A percentile compares a stretch with the other conserved stretches of the same genome.
phyloP scores from a whole-genome alignment of 768 basidiomycete species.

The Suillus subalutaceus region DNA sequence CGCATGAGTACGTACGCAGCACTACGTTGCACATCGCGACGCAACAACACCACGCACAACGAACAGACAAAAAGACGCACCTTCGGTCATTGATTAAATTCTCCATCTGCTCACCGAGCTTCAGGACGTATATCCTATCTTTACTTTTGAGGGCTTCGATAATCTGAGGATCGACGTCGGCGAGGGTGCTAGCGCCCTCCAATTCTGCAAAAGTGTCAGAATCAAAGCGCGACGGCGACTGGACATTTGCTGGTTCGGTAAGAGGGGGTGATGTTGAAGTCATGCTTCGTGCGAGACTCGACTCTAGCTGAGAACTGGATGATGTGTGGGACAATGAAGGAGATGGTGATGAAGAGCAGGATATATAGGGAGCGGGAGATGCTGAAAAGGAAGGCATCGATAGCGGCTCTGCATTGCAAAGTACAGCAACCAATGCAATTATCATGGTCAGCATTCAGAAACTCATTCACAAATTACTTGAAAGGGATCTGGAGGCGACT shows the following conservation, averaged over 20 bases:
- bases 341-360: slow-evolving; percentile 20
- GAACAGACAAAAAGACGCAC: slow-evolving; percentile 43
- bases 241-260: slow-evolving; percentile 17
- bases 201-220: slow-evolving; percentile 32
- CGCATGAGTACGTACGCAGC: slow-evolving; percentile 9
- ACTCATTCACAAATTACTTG: slow-evolving; percentile 7
- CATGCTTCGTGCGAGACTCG: slow-evolving; percentile 12
- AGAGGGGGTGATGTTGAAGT: slow-evolving; percentile 16
- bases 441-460: slow-evolving; percentile 17
- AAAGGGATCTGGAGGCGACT: slow-evolving; percentile 13
- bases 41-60: slow-evolving; percentile 14
- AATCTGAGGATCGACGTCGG: slow-evolving; percentile 77
- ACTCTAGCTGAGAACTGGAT: slow-evolving; percentile 19
- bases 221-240: slow-evolving; percentile 24
- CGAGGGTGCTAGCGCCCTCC: slow-evolving; percentile 28
- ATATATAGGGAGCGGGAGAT: slow-evolving; percentile 15
- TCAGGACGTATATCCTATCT: slow-evolving; percentile 85
- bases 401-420: slow-evolving; percentile 8
- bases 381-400: slow-evolving; percentile 14
- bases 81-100: slow-evolving; percentile 72
- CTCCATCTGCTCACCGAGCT: slow-evolving; percentile 88
- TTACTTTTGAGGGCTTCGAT: slow-evolving; percentile 86
- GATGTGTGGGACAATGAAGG: slow-evolving; percentile 17
- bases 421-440: slow-evolving; percentile 11
- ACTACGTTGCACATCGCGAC: slow-evolving; percentile 1